Percentiles rank a stretch among this genome's conserved stretches.
Evolutionary conservation across 441 rosid species (phyloP).

Genomic region (Brassica balearica): DNA sequence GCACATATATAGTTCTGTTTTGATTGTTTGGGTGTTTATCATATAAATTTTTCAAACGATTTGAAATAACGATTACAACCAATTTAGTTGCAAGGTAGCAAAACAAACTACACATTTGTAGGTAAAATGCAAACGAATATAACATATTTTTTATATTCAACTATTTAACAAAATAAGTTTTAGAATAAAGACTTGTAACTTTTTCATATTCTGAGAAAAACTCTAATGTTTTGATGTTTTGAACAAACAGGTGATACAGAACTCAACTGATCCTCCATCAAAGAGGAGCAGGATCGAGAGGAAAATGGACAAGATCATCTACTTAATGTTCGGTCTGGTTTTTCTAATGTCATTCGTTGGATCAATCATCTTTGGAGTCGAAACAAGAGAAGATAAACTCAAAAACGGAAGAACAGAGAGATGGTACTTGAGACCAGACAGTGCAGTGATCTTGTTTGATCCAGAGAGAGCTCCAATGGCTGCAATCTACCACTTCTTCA

Average conservation of each 20-base stretch:
- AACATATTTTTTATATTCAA: neutral
- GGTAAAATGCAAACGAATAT: no score
- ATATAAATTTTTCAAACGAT: no score
- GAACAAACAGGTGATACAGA: conserved; percentile 55
- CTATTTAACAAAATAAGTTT: no score
- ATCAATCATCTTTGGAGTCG: conserved; percentile 63
- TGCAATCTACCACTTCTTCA: conserved; percentile 57
- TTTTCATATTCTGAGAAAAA: neutral
- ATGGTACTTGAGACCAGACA: conserved; percentile 70
- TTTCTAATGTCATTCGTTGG: conserved; percentile 53
- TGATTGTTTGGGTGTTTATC: no score
- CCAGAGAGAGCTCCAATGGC: conserved; percentile 55
- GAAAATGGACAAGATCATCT: conserved; percentile 68
- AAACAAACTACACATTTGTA: no score
- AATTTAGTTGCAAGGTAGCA: no score
- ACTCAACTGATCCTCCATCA: conserved; percentile 69
- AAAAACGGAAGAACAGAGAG: conserved; percentile 55
- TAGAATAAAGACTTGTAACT: no score
- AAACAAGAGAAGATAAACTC: conserved; percentile 54
- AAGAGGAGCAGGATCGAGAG: conserved; percentile 69
- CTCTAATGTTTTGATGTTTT: conserved; percentile 9
- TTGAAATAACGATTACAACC: no score
- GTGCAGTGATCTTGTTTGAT: conserved; percentile 49
- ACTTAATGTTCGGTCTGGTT: conserved; percentile 54
- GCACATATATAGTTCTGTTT: no score